Evolutionary conservation across 2,329 filamentous ascomycete genomes (phyloP), one percentile per base, ranked within the genome.

Genomic region (Alternaria hordeiaustralica): DNA sequence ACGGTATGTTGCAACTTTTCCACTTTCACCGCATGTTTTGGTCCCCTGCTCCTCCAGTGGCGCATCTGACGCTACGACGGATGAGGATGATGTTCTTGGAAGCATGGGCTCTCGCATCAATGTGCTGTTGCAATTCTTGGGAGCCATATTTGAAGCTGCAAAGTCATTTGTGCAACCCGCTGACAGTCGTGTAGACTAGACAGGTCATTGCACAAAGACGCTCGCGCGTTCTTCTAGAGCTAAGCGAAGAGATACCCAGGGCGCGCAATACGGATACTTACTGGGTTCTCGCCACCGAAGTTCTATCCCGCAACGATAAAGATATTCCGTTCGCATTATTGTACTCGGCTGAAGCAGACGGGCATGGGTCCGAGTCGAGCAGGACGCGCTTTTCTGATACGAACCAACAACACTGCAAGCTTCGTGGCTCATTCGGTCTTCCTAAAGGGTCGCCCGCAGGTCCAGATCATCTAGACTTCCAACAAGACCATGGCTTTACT

Each of bases 211-310:
- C 61, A 15, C 57, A 63, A n/a, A 60, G 61, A 56, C 61, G 61
- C 12, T 63, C 61, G 6, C 61, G 57, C 15, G 55, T 51, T 5
- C 60, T 74, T 0, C 63, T 75, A 1, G 68, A 71, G 9, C 43
- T 75, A 4, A 75, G 73, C 90, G 91, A 60, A 89, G 93, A 79
- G 86, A 86, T 68, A 92, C 90, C 3, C 86, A 89, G 87, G 20
- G 91, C 92, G 13, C 86, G 89, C 30, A 89, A 90, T 62, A 85
- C 93, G 3, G 87, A 87, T 66, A 84, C 83, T 3, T 94, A 94
- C 71, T 95, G 92, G 92, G 81, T 82, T 1, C 85, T 89, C 65
- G 88, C 93, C 2, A 84, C 88, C 25, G 84, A 87, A 60, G 90
- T 90, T 0, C 83, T 95, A 9, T 87, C 90, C 63, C 89, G 87